Evolutionary conservation across 2,329 filamentous ascomycete species (phyloP).

Genomic region (Talaromyces funiculosus): DNA sequence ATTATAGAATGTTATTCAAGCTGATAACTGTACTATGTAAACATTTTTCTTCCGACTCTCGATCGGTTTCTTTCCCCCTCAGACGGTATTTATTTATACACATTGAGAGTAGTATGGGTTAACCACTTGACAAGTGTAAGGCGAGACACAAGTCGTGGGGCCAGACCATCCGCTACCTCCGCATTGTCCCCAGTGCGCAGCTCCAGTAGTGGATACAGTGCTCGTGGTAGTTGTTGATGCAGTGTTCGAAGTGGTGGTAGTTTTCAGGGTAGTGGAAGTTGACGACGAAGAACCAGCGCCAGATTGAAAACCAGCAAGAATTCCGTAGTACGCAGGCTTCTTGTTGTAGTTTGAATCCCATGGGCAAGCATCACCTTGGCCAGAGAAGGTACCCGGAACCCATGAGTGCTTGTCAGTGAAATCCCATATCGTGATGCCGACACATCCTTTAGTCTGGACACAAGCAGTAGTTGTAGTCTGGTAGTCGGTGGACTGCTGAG

Average conservation of each 20-base stretch:
- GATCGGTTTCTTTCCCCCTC: neutral
- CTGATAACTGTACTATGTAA: neutral
- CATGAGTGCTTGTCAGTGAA: conserved; percentile 44
- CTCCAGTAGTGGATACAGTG: conserved; percentile 14
- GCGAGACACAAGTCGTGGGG: conserved; percentile 22
- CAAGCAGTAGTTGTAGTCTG: conserved; percentile 27
- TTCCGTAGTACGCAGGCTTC: conserved; percentile 43
- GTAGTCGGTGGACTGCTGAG: conserved; percentile 31
- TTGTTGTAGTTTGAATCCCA: conserved; percentile 44
- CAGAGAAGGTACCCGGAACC: conserved; percentile 40
- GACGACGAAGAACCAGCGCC: conserved; percentile 14
- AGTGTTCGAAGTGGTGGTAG: conserved; percentile 12
- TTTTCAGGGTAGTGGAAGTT: conserved; percentile 14
- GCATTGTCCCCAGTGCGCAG: conserved; percentile 25
- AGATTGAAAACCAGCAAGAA: conserved; percentile 21
- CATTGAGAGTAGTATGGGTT: conserved; percentile 30
- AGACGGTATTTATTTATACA: conserved; percentile 14
- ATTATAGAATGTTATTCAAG: no score
- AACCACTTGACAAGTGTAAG: conserved; percentile 21
- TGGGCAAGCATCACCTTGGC: conserved; percentile 39
- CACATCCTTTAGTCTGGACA: conserved; percentile 24
- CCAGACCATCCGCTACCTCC: conserved; percentile 26
- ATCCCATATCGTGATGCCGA: conserved; percentile 38
- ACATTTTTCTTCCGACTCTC: neutral
- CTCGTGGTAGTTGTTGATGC: conserved; percentile 17